A percentile compares a stretch with the other conserved stretches of the same genome.
These are phyloP conservation scores for Kandelia obovata DNA, from an alignment of 345 rosid genomes.

Conservation along the genomic window DNA sequence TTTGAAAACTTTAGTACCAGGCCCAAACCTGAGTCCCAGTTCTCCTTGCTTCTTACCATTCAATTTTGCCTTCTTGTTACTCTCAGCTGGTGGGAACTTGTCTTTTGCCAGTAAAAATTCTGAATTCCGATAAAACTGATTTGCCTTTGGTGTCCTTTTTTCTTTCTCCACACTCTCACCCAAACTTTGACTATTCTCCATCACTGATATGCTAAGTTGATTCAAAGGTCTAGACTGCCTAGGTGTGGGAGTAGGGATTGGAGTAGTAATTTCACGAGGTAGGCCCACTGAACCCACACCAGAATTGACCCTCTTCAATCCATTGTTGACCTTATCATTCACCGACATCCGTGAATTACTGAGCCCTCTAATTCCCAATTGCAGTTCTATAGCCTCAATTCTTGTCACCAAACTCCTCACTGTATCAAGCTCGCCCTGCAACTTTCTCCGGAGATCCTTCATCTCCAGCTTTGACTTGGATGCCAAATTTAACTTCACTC, in stretches of 20 bases:
- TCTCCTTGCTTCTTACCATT: slow-evolving; percentile 78
- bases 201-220: slow-evolving; percentile 61
- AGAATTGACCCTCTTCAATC: slow-evolving; percentile 53
- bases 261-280: slow-evolving; percentile 32
- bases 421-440: slow-evolving; percentile 65
- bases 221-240: slow-evolving; percentile 70
- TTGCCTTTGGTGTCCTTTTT: slow-evolving; percentile 96
- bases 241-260: slow-evolving; percentile 45
- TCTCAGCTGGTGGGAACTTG: slow-evolving; percentile 94
- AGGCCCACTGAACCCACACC: slow-evolving; percentile 55
- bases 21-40: slow-evolving; percentile 48
- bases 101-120: slow-evolving; percentile 96
- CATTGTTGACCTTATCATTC: slow-evolving; percentile 45
- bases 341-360: slow-evolving; percentile 29
- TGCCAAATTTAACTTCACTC: slow-evolving; percentile 51
- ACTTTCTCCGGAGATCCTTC: slow-evolving; percentile 62
- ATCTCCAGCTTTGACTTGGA: slow-evolving; percentile 58
- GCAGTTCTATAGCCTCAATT: slow-evolving; percentile 72
- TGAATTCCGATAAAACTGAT: slow-evolving; percentile 85
- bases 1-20: slow-evolving; percentile 57
- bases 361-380: slow-evolving; percentile 38
- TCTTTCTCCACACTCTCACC: slow-evolving; percentile 82
- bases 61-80: slow-evolving; percentile 81
- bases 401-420: slow-evolving; percentile 75
- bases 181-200: slow-evolving; percentile 72